Base-by-base conservation (phyloP, 1,284 basidiomycete species). In the Rhodotorula sp. region DNA sequence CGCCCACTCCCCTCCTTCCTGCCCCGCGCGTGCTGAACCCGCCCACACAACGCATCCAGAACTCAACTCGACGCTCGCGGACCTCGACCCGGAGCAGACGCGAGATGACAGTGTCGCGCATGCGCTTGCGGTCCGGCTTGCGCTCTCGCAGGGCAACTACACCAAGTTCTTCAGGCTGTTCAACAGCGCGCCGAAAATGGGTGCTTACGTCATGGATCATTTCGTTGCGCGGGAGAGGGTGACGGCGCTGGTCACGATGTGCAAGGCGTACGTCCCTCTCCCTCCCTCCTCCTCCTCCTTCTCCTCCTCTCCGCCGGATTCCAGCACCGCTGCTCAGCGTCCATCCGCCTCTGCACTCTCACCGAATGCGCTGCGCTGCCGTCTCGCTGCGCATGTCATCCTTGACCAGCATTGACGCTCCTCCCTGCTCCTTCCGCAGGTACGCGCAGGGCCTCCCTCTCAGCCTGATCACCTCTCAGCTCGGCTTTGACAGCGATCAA, bases 161-260 rank as follows among this genome's bases (percentile, higher is more conserved):
- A 90, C 92, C 83, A 86, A 88, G 60, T 88, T 99, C 78, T 99
- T 98, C 84, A 86, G 88, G 74, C 84, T 95, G 62, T 99, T 93
- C 83, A 79, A 88, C 76, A 85, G 86, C 71, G 92, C 94, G 57
- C 95, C 95, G 55, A 96, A 96, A 81, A 98, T 99, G 97, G 93
- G 94, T 63, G 94, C 89, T 68, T 98, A 98, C 82, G 94, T 99
- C 80, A 97, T 99, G 92, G 96, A 99, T 82, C 94, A 98, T 82
- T 97, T 99, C 81, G 90, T 97, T 77, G 89, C 91, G 80, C 88
- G 97, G 76, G 97, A 98, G 83, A 85, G 97, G 67, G 87, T 91
- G 67, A 88, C 89, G 72, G 94, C 94, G 1, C 83, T 99, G 69
- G 87, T 93, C 78, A 88, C 91, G 77, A 94, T 99, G 84, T 88